phyloP scores from a whole-genome alignment of 805 yeast genomes.

The Zygoascus bituminiphila region DNA sequence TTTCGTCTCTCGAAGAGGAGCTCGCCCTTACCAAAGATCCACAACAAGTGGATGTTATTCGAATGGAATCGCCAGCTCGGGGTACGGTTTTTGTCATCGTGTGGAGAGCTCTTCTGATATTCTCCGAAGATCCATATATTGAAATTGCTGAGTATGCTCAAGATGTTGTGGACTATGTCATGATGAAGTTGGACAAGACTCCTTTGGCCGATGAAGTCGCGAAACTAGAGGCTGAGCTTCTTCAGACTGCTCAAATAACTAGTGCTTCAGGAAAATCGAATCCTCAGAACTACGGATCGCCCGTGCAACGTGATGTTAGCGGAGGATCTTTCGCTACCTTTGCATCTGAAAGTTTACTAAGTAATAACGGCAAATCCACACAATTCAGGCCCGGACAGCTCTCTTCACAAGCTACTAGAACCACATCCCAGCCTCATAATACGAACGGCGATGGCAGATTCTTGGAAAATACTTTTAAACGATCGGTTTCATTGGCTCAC shows the following conservation, averaged over 20 bases:
- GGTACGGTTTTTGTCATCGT: conserved; percentile 79
- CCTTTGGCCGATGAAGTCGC: conserved; percentile 55
- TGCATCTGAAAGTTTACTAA: not conserved
- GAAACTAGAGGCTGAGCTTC: conserved; percentile 28
- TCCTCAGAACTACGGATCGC: not conserved
- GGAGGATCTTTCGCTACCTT: not conserved
- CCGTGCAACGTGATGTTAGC: not conserved
- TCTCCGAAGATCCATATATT: conserved; percentile 80
- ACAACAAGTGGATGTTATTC: conserved; percentile 50
- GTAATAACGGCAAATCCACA: not conserved
- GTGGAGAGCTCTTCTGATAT: conserved; percentile 76
- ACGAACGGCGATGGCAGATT: conserved; percentile 2
- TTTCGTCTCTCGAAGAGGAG: conserved; percentile 75
- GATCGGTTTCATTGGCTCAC: conserved; percentile 23
- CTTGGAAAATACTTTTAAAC: conserved; percentile 15
- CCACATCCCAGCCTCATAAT: not conserved
- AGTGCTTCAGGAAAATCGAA: not conserved
- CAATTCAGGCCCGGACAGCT: not conserved
- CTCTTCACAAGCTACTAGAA: not conserved
- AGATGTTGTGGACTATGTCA: conserved; percentile 63
- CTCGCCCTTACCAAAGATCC: conserved; percentile 49
- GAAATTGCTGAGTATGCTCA: conserved; percentile 71
- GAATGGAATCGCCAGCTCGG: conserved; percentile 66
- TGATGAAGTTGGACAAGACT: conserved; percentile 54
- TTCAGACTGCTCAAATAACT: conserved; percentile 1